Evolutionary conservation across 192 early-diverging fungal genomes (phyloP).

Genomic region (Tieghemiomyces parasiticus): DNA sequence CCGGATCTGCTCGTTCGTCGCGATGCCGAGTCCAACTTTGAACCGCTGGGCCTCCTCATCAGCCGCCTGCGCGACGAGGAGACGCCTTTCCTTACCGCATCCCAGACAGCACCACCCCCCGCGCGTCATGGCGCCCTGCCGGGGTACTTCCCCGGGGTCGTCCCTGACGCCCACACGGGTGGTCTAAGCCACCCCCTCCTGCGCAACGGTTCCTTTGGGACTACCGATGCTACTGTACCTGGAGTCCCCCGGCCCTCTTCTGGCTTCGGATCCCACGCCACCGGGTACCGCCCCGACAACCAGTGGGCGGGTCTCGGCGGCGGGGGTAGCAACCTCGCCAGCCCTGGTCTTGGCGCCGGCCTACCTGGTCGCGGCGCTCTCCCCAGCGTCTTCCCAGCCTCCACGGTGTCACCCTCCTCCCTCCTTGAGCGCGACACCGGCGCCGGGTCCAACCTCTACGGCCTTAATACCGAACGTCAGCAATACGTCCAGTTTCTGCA

Average conservation of each 20-base stretch:
- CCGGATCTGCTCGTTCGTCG: conserved; percentile 65
- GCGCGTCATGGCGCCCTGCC: not conserved
- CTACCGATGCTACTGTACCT: not conserved
- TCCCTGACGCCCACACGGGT: too few relatives aligned
- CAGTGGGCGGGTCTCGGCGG: not conserved
- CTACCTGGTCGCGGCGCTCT: not conserved
- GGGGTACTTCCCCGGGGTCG: not conserved
- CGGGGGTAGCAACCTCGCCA: too few relatives aligned
- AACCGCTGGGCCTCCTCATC: conserved; percentile 57
- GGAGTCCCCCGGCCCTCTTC: not conserved
- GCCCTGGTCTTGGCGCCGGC: too few relatives aligned
- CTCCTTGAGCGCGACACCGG: not conserved
- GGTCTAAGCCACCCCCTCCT: too few relatives aligned
- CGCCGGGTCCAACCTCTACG: too few relatives aligned
- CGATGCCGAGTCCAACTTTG: conserved; percentile 61
- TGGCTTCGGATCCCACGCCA: not conserved
- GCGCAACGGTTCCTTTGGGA: not conserved
- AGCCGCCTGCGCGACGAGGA: conserved; percentile 47
- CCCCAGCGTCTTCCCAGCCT: not conserved
- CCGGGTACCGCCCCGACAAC: not conserved
- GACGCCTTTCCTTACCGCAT: conserved; percentile 47
- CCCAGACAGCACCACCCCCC: conserved; percentile 16
- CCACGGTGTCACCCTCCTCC: not conserved
- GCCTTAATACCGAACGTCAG: conserved; percentile 2
- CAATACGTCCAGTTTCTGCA: conserved; percentile 4